Evolutionary conservation across 2,329 filamentous ascomycete genomes (phyloP), one percentile per base, ranked within the genome.

Genomic region (Capronia americana): DNA sequence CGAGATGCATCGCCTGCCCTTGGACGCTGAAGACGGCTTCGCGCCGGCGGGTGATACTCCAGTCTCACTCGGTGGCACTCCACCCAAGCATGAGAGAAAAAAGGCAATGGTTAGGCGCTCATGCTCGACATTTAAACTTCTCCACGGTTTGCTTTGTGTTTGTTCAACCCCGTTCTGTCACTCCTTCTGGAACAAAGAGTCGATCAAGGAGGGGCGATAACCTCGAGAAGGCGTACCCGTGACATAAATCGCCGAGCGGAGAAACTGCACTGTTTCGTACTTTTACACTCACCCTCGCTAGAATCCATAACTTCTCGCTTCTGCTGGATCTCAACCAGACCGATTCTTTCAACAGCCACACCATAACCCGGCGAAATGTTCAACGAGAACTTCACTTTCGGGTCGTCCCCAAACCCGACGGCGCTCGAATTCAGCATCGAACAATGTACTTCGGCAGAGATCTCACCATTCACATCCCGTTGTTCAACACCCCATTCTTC

Each of bases 341-440:
- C 46, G 23, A 44, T 20, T 32, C 46, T 11, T 17, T 56, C 28
- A 56, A 32, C 32, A 34, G 30, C 14, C 2, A 24, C 8, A 57
- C 6, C 24, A 23, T 23, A 7, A 46, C 41, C 23, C 53, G 26
- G 28, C 69, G 69, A 61, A 28, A 73, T 73, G 71, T 73, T 73
- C 62, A 70, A 71, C 64, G 66, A 71, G 65, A 71, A 70, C 54
- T 73, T 73, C 65, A 69, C 71, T 30, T 73, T 73, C 60, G 65
- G 61, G 32, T 61, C 66, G 23, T 59, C 71, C n/a, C 65, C 67
- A 11, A 58, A 62, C 17, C 41, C 65, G 50, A 57, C 57, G 20
- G n/a, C 57, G 8, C 41, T 66, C 11, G 8, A 50, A 17, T 46
- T 54, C 30, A 58, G 51, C 32, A 32, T 69, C 48, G 65, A 69